Base-by-base conservation (phyloP, 805 yeast genomes). In the Yarrowia hollandica region DNA sequence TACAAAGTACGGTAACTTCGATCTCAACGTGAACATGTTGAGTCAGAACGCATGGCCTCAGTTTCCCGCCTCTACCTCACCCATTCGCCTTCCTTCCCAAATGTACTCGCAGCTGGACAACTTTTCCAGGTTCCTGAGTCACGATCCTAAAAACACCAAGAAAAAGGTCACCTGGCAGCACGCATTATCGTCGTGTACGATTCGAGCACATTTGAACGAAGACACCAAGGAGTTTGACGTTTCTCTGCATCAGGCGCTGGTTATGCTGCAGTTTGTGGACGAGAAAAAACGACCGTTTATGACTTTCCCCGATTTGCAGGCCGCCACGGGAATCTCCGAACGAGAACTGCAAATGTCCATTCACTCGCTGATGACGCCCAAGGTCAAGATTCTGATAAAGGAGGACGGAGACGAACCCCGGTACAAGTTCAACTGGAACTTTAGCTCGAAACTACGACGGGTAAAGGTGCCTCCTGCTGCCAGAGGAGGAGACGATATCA, bases 1-100 rank as follows among this genome's bases (percentile, higher is more conserved):
- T 28, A 11, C 21, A n/a, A 48, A 48, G 39, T 48, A 21, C 25
- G 55, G 55, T 21, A 28, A 16, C 16, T 16, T 52, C 25, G 50
- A 48, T n/a, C 60, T 66, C 23, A 18, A 38, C 21, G 69, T 65
- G 25, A 63, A 66, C 44, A 64, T 71, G 10, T 62, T 71, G 15
- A 68, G 71, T 11, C 66, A 65, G 28, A 69, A 66, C 8, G 64
- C 61, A 22, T 70, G 73, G 73, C 73, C 73, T 1, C 39, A 65
- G 6, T 68, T 63, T 41, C 71, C 73, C 1, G 65, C 65, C 8
- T 58, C 64, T 11, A 25, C 60, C 2, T 26, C 44, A 2, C 31
- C 58, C 9, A 48, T 69, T 16, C 55, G 46, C 4, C 60, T 71
- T 5, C 74, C 74, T 4, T 62, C 50, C 6, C 60, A 62, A 16